Conservation (phyloP, 768 basidiomycete species). For the Suillus tomentosus region DNA sequence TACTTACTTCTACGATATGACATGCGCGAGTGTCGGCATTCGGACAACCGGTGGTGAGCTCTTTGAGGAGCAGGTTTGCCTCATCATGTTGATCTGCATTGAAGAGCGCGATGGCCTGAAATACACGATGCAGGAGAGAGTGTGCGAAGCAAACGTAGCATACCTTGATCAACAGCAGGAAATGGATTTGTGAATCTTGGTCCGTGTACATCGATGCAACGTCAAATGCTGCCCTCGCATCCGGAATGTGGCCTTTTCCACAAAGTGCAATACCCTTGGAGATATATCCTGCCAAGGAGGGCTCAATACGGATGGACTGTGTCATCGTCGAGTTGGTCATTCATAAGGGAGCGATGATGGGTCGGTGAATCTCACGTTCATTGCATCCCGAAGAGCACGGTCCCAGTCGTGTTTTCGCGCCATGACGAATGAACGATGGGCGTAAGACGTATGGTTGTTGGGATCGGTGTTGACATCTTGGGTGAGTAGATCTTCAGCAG, state of each 20-base stretch:
- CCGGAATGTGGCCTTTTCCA: not conserved
- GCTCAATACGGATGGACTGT: not conserved
- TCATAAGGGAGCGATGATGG: not conserved
- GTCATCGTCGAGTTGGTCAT: not conserved
- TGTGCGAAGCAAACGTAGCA: not conserved
- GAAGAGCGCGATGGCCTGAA: not conserved
- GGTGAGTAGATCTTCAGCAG: not conserved
- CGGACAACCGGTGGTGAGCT: not conserved
- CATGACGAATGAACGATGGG: not conserved
- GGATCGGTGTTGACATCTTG: not conserved
- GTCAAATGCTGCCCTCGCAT: not conserved
- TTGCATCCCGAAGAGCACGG: not conserved
- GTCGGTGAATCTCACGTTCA: not conserved
- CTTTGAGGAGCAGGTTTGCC: not conserved
- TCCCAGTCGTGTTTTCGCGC: not conserved
- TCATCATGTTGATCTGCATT: not conserved
- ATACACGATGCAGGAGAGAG: not conserved
- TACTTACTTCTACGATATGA: not conserved
- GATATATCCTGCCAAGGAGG: not conserved
- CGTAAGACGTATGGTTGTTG: not conserved
- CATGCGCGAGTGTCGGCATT: not conserved
- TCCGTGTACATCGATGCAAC: not conserved
- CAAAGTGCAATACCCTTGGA: not conserved
- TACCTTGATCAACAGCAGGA: not conserved
- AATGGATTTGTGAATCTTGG: not conserved